Percentiles rank a stretch among this genome's conserved stretches.
These are phyloP conservation scores for Fragaria vesca DNA, from an alignment of 306 rosid species.

Conservation along the genomic window DNA sequence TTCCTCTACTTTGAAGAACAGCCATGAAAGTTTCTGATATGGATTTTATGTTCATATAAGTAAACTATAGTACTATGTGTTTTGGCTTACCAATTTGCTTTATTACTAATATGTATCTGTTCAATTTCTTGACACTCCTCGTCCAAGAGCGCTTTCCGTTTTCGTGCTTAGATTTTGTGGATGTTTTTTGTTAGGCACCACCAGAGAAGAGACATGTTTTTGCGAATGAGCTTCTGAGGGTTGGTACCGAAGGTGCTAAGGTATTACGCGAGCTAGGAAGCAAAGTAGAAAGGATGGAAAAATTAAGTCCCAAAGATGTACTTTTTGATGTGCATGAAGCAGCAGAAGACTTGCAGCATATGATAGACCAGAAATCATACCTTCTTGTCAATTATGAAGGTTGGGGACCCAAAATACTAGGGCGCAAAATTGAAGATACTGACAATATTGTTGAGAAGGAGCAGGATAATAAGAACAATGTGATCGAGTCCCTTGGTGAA, in stretches of 20 bases:
- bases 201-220: slow-evolving; percentile 64
- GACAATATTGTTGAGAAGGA: slow-evolving; percentile 32
- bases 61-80: too few species aligned
- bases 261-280: slow-evolving; percentile 57
- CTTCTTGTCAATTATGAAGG: slow-evolving; percentile 57
- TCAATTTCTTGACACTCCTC: background rate
- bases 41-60: too few species aligned
- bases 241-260: slow-evolving; percentile 68
- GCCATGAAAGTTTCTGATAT: too few species aligned
- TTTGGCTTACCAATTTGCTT: too few species aligned
- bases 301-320: slow-evolving; percentile 40
- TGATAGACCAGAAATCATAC: slow-evolving; percentile 60
- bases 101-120: too few species aligned
- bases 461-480: slow-evolving; percentile 30
- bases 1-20: too few species aligned
- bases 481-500: slow-evolving; percentile 43
- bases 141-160: background rate
- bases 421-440: slow-evolving; percentile 26
- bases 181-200: slow-evolving; percentile 48
- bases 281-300: slow-evolving; percentile 74
- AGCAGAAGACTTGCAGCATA: slow-evolving; percentile 64
- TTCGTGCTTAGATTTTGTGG: slow-evolving; percentile 12
- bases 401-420: slow-evolving; percentile 43
- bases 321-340: slow-evolving; percentile 60
- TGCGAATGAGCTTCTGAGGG: slow-evolving; percentile 49